Conservation (phyloP, 805 yeast genomes). For the Debaryomyces tyrocola region DNA sequence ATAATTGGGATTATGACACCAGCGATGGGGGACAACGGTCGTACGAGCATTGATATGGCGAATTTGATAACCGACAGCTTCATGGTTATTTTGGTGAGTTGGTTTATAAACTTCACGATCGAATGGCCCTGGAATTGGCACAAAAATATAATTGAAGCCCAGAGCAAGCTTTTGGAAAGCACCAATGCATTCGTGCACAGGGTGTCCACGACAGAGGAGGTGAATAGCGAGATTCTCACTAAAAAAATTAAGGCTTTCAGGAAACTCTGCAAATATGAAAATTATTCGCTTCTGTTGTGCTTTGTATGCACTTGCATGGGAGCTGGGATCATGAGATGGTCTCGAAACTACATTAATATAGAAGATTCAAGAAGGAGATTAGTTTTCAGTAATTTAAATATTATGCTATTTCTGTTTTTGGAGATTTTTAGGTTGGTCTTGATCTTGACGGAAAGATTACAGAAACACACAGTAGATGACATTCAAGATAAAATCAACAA, state of each 20-base stretch:
- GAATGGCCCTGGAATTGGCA: constrained; percentile 49
- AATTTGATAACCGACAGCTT: constrained; percentile 30
- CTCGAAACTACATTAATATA: constrained; percentile 24
- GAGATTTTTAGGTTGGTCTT: constrained; percentile 25
- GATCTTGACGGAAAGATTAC: constrained; percentile 6
- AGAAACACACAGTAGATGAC: constrained; percentile 2
- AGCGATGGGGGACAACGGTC: constrained; percentile 11
- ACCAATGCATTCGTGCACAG: constrained; percentile 8
- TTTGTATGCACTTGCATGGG: constrained; percentile 26
- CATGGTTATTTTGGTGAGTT: constrained; percentile 30
- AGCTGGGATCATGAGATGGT: constrained; percentile 24
- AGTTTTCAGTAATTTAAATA: constrained; percentile 37
- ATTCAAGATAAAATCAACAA: constrained; percentile 5
- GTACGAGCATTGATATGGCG: constrained; percentile 17
- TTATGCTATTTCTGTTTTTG: constrained; percentile 35
- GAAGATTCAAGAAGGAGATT: constrained; percentile 23
- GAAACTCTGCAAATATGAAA: constrained; percentile 14
- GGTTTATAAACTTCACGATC: constrained; percentile 30
- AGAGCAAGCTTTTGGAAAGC: constrained; percentile 14
- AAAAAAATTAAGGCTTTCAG: constrained; percentile 9
- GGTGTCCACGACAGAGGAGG: background rate
- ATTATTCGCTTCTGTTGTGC: constrained; percentile 23
- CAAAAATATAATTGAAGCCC: constrained; percentile 19
- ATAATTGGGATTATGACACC: constrained; percentile 25
- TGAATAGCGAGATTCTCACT: constrained; percentile 2